Evolutionary conservation across 2,329 filamentous ascomycete genomes (phyloP).

Genomic region (Ceratocystiopsis sp.): DNA sequence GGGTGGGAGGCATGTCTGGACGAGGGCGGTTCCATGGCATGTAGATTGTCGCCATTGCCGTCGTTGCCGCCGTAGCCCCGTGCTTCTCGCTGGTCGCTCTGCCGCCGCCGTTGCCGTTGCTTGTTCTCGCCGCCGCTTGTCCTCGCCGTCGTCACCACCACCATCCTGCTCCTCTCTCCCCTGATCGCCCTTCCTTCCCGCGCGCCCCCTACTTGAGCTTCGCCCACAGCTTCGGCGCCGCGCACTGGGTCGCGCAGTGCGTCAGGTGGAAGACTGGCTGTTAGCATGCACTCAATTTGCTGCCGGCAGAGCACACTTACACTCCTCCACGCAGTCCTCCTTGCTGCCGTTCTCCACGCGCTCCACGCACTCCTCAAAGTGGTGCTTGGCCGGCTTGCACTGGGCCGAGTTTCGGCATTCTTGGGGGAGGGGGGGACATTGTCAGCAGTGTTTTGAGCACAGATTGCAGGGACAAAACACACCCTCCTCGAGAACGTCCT

Average conservation of each 20-base stretch:
- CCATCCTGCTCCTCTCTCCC: neutral
- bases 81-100: no score
- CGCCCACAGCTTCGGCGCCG: conserved; percentile 89
- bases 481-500: conserved; percentile 87
- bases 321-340: conserved; percentile 98
- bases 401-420: conserved; percentile 78
- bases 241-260: conserved; percentile 85
- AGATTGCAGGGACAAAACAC: no score
- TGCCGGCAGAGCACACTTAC: conserved; percentile 36
- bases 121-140: no score
- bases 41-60: no score
- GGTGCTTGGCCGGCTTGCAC: conserved; percentile 84
- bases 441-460: no score
- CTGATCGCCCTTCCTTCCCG: neutral
- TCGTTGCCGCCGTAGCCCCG: no score
- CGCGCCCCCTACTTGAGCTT: conserved; percentile 75
- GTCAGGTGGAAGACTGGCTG: conserved; percentile 86
- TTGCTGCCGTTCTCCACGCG: conserved; percentile 69
- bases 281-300: neutral
- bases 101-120: no score
- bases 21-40: no score
- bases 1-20: no score
- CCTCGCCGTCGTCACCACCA: no score
- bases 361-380: conserved; percentile 96
- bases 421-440: no score